Base-by-base conservation (phyloP, 23 red algal species). In the Gracilaria domingensis region DNA sequence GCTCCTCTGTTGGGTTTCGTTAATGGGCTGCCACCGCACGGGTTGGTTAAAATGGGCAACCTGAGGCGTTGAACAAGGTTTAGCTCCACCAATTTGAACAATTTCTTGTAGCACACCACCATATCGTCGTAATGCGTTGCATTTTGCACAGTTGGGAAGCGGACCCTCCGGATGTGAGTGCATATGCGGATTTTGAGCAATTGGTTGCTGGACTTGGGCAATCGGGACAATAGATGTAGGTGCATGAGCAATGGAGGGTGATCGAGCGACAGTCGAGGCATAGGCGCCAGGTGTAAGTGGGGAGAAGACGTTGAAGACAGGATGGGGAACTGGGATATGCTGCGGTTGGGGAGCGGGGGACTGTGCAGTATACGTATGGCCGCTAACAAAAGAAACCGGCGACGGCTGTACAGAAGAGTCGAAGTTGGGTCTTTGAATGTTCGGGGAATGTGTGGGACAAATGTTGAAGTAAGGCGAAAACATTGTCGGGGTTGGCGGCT, bases 21-120 rank as follows among this genome's bases (percentile, higher is more conserved):
- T 40, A 50, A 28, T 17, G 1, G 72, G 45, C 26, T 77, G 38
- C 20, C 39, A 77, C 18, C n/a, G 72, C 40, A 30, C 23, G 29
- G 72, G 20, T n/a, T 51, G 72, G 20, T 45, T 77, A 23, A 42
- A n/a, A 24, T 77, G 72, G 3, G 39, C 38, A 16, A 77, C 39
- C 9, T 48, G 72, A 6, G 72, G 11, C 1, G 72, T 30, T 25
- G 38, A 23, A 8, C 49, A 12, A 48, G 72, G 42, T 9, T 48
- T 6, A 25, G 72, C 28, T 7, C 39, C 72, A 6, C 69, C 69
- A 25, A 77, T 51, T 42, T 77, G 72, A 2, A 77, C 72, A 30
- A 84, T 72, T 59, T 83, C 79, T 26, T 92, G 87, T 16, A 92
- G 49, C 12, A 92, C 89, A 23, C 66, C 80, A 66, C 89, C 89